Conservation (phyloP, 306 rosid species). For the Quercus agrifolia region DNA sequence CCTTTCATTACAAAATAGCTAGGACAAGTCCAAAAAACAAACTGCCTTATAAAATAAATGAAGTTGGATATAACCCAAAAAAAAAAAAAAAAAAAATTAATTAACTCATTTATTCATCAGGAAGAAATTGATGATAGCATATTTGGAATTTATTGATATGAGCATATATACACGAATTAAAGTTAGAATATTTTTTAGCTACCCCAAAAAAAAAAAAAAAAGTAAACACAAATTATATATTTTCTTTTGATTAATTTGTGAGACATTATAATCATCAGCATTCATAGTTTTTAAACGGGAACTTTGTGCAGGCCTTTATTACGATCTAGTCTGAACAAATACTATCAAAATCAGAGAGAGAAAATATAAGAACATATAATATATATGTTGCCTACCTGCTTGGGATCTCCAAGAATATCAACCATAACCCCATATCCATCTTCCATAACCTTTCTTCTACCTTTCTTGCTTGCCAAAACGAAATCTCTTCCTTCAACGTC, state of each 20-base stretch:
- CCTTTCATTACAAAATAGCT: background rate
- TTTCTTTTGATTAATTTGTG: background rate
- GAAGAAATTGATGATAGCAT: too few relatives aligned
- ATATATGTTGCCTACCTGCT: constrained; percentile 20
- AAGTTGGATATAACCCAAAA: background rate
- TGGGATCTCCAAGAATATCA: constrained; percentile 37
- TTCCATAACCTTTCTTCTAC: constrained; percentile 36
- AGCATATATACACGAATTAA: too few relatives aligned
- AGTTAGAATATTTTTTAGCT: too few relatives aligned
- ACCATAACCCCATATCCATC: constrained; percentile 30
- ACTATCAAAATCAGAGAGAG: too few relatives aligned
- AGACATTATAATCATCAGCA: background rate
- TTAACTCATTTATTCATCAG: background rate
- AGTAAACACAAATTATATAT: too few relatives aligned
- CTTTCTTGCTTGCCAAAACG: constrained; percentile 38
- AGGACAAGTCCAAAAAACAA: background rate
- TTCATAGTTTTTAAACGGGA: background rate
- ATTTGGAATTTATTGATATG: too few relatives aligned
- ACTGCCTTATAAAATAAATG: background rate
- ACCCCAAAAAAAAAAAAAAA: too few relatives aligned
- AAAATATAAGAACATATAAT: too few relatives aligned
- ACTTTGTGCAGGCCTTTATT: background rate
- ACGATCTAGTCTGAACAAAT: too few relatives aligned
- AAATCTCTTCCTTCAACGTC: constrained; percentile 36
- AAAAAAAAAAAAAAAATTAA: background rate